Evolutionary conservation across 2,329 filamentous ascomycete genomes (phyloP).

Genomic region (Dactylonectria macrodidyma): DNA sequence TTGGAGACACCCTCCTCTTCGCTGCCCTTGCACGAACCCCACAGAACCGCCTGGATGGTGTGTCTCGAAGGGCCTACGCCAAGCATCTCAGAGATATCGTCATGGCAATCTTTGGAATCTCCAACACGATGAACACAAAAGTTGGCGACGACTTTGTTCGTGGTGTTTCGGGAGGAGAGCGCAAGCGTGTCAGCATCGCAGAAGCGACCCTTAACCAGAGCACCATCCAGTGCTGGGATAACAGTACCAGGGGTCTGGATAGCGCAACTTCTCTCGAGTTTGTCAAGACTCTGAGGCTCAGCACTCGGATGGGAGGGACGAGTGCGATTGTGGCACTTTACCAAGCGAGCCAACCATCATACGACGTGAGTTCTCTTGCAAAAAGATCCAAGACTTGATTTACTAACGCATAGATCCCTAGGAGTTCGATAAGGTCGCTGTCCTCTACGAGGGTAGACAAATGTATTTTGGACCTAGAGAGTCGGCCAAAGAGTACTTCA

Average conservation of each 20-base stretch:
- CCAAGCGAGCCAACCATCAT: constrained; percentile 71
- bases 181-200: constrained; percentile 82
- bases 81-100: constrained; percentile 74
- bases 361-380: constrained; percentile 44
- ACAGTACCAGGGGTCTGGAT: constrained; percentile 47
- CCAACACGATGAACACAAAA: constrained; percentile 78
- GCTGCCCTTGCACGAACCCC: constrained; percentile 33
- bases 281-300: constrained; percentile 35
- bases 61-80: constrained; percentile 25
- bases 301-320: constrained; percentile 31
- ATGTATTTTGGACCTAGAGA: constrained; percentile 74
- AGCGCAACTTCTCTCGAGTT: constrained; percentile 43
- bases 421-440: constrained; percentile 76
- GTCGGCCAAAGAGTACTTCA: constrained; percentile 72
- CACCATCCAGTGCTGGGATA: constrained; percentile 53
- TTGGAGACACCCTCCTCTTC: constrained; percentile 35
- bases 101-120: constrained; percentile 77
- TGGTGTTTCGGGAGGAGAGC: constrained; percentile 82
- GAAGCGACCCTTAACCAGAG: constrained; percentile 74
- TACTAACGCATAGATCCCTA: constrained; percentile 47
- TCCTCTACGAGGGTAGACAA: constrained; percentile 77
- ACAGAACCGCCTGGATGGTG: constrained; percentile 26
- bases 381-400: neutral
- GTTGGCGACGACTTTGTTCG: constrained; percentile 79
- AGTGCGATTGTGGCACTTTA: constrained; percentile 60